These are phyloP conservation scores for Podospora bellae-mahoneyi DNA, from an alignment of 495 filamentous ascomycete genomes.

Conservation along the genomic window DNA sequence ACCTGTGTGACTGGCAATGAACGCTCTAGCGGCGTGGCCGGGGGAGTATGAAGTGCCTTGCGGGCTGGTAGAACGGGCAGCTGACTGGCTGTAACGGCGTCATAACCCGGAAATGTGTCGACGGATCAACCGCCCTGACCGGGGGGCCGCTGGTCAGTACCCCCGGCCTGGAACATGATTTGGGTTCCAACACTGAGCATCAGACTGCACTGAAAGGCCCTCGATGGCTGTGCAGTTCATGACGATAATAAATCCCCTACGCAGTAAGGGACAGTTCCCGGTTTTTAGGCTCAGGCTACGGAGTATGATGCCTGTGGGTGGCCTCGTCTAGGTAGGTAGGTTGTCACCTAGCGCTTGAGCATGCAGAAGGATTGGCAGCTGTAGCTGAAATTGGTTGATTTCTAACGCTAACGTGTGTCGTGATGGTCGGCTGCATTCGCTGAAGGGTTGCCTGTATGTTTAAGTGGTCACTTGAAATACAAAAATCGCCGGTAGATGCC, in stretches of 20 bases:
- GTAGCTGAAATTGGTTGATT: not conserved
- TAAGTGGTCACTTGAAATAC: not conserved
- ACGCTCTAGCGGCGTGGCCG: too few relatives aligned
- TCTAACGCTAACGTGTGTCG: constrained; percentile 3
- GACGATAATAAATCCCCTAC: not conserved
- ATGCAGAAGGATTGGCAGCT: constrained; percentile 6
- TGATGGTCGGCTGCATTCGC: not conserved
- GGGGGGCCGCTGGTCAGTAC: not conserved
- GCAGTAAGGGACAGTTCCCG: not conserved
- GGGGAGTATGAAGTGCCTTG: not conserved
- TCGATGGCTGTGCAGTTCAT: not conserved
- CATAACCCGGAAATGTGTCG: not conserved
- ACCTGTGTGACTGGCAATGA: too few relatives aligned
- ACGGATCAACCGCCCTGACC: not conserved
- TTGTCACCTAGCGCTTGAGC: not conserved
- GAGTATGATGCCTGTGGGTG: not conserved
- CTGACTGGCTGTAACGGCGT: not conserved
- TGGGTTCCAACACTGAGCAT: constrained; percentile 8
- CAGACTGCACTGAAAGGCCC: not conserved
- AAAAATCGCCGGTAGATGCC: not conserved
- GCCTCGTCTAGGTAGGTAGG: not conserved
- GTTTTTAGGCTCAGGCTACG: not conserved
- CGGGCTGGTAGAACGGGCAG: not conserved
- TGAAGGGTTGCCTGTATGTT: not conserved
- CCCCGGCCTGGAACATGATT: constrained; percentile 10